phyloP scores from a whole-genome alignment of 345 rosid genomes.

The Moricandia arvensis region DNA sequence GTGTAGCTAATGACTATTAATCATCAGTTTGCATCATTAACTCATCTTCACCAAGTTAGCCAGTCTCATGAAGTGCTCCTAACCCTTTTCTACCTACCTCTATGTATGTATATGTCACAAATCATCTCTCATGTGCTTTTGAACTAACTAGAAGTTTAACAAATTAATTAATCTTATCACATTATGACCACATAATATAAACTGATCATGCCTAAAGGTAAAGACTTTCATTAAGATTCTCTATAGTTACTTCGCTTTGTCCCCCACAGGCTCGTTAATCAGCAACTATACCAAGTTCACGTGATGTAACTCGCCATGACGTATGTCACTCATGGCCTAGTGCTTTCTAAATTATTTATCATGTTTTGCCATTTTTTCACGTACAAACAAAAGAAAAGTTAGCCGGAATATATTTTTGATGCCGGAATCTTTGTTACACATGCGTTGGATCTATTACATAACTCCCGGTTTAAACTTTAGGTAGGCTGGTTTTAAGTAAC shows the following conservation, averaged over 20 bases:
- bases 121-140: not conserved
- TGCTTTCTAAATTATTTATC: not conserved
- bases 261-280: not conserved
- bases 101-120: conserved; percentile 3
- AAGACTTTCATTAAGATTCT: not conserved
- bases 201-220: not conserved
- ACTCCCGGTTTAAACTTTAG: not conserved
- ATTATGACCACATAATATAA: not conserved
- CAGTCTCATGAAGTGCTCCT: not conserved
- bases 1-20: not conserved
- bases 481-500: not conserved
- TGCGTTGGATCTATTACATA: conserved; percentile 5
- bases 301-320: not conserved
- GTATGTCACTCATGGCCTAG: not conserved
- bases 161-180: not conserved
- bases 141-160: not conserved
- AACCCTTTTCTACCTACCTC: not conserved
- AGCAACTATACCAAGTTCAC: not conserved
- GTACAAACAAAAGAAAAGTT: not conserved
- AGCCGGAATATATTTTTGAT: not conserved
- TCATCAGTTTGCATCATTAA: conserved; percentile 5
- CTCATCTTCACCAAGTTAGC: not conserved
- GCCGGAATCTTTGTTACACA: conserved; percentile 10
- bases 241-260: not conserved
- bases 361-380: not conserved